Base-by-base conservation (phyloP, 164 flowering plant genomes). In the Sextonia rubra region DNA sequence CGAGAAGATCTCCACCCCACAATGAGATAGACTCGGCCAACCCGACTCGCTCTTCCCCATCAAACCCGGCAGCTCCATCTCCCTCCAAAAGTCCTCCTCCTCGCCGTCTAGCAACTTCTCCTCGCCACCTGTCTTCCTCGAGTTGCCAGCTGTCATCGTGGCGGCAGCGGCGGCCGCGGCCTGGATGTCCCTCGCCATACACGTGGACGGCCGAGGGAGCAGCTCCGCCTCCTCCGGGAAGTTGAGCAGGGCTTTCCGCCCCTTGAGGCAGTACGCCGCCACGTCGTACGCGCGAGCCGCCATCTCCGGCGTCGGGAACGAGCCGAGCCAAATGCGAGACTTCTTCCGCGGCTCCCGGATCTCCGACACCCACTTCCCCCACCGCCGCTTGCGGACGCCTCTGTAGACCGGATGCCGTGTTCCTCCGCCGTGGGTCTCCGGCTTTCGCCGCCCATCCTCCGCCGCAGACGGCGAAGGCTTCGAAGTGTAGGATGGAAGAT, bases 311-410 rank as follows among this genome's bases (percentile, higher is more conserved):
- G 75, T 80, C 25, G 90, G 84, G 64, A 88, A 90, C 0, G 94
- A 87, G 23, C 94, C 94, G 2, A 90, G 84, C 92, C 94, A 90
- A 71, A 90, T 90, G 58, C 94, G 83, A 2, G 85, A 76, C 75
- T 90, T 90, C 78, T 90, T 90, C 20, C 83, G 75, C 25, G 94
- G 92, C 75, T 90, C 94, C 61, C 94, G 77, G 66, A 90, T 88
- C 69, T 90, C 94, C 2, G 91, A 88, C 73, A 90, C 94, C 94
- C 94, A 90, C 76, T 85, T 86, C 0, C 94, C 94, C 94, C 94
- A 90, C 64, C 88, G 80, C 37, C 94, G 82, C 70, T 85, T 90
- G 4, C 94, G 78, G 30, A 90, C 90, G 15, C 91, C 95, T 11
- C 85, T 76, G 80, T 84, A 90, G 20, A 81, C 81, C 3, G 91